Conservation (phyloP, 305 asterid genomes). For the Caryopteris hybrid region DNA sequence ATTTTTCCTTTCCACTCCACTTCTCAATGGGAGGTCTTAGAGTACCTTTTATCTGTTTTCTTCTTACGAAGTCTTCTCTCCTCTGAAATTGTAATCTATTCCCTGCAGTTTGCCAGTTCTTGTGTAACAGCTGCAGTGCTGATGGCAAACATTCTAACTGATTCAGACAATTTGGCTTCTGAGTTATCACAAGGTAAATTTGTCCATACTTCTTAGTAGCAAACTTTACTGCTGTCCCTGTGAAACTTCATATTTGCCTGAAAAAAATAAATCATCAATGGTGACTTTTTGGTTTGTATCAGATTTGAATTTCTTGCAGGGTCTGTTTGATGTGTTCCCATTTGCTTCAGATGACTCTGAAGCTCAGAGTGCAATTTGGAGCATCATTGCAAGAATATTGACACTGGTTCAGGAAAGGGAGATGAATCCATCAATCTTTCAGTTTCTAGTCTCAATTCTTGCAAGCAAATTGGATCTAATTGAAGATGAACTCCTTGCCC, state of each 20-base stretch:
- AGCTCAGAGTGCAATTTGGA: slow-evolving; percentile 78
- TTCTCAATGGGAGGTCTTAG: not conserved
- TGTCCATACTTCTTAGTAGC: slow-evolving; percentile 2
- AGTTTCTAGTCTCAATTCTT: slow-evolving; percentile 48
- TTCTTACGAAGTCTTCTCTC: not conserved
- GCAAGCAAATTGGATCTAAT: slow-evolving; percentile 52
- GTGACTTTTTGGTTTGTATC: slow-evolving; percentile 27
- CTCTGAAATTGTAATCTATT: not conserved
- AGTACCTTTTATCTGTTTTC: not conserved
- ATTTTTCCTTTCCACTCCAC: not conserved
- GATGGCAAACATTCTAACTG: slow-evolving; percentile 68
- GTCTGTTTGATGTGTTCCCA: slow-evolving; percentile 59
- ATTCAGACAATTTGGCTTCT: slow-evolving; percentile 42
- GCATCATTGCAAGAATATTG: slow-evolving; percentile 55
- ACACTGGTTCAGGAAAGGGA: slow-evolving; percentile 38
- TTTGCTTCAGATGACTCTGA: slow-evolving; percentile 60
- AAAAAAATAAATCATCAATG: not conserved
- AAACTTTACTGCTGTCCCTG: slow-evolving; percentile 6
- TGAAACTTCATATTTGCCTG: not conserved
- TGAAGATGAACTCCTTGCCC: slow-evolving; percentile 57
- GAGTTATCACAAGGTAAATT: slow-evolving; percentile 58
- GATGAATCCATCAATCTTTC: slow-evolving; percentile 37
- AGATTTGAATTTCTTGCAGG: slow-evolving; percentile 68
- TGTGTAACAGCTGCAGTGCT: slow-evolving; percentile 73
- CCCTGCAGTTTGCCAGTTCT: slow-evolving; percentile 61